A percentile compares a stretch with the other conserved stretches of the same genome.
These are phyloP conservation scores for Atkinsonella texensis DNA, from an alignment of 2,329 filamentous ascomycete genomes.

Conservation along the genomic window DNA sequence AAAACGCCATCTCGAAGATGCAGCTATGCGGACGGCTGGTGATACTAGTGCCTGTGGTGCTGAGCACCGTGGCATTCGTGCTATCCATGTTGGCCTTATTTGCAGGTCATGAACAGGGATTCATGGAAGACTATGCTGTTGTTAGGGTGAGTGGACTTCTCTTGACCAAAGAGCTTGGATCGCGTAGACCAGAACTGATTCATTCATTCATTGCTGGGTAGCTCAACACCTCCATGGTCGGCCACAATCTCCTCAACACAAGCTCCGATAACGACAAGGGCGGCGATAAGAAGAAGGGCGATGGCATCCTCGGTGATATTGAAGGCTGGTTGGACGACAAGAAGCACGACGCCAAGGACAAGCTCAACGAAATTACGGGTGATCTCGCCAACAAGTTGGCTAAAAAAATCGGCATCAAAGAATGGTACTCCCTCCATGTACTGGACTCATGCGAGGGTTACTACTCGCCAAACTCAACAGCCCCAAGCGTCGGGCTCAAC, in stretches of 20 bases:
- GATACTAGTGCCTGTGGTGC: conserved; percentile 23
- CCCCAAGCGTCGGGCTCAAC: conserved; percentile 24
- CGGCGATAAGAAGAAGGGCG: conserved; percentile 13
- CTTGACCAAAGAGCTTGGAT: background rate
- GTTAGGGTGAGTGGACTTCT: conserved; percentile 19
- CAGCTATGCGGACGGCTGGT: conserved; percentile 11
- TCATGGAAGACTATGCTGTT: conserved; percentile 31
- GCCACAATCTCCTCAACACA: conserved; percentile 21
- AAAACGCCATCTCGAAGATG: conserved; percentile 1
- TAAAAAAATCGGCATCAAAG: conserved; percentile 31
- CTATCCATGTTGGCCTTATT: conserved; percentile 28
- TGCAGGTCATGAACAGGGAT: conserved; percentile 27
- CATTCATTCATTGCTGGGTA: conserved; percentile 5
- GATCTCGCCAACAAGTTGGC: conserved; percentile 28
- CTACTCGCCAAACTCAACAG: conserved; percentile 32
- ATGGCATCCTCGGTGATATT: conserved; percentile 18
- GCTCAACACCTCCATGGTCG: conserved; percentile 28
- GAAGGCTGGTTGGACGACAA: conserved; percentile 19
- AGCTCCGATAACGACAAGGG: conserved; percentile 14
- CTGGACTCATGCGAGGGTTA: conserved; percentile 34
- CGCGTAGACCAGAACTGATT: background rate
- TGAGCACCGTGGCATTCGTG: conserved; percentile 26
- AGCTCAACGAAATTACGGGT: conserved; percentile 27
- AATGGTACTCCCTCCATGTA: conserved; percentile 41
- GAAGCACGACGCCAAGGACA: conserved; percentile 22